Evolutionary conservation across 225 moss, liverwort and hornwort genomes (phyloP), one percentile per base, ranked within the genome.

Genomic region (Physcomitrellopsis africana): DNA sequence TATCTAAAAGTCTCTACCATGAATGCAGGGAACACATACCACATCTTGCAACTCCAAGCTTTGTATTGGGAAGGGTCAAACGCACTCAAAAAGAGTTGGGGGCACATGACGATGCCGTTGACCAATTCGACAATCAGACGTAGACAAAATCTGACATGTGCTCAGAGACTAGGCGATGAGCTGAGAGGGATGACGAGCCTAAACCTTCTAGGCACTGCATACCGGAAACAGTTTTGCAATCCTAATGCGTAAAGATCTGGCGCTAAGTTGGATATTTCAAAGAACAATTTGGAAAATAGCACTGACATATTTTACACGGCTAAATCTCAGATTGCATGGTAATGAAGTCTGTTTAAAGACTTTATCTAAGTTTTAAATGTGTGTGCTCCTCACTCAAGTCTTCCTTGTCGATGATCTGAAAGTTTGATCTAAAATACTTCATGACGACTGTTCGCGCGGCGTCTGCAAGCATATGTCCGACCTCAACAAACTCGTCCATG

Each of bases 321-420:
- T 5, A 67, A 43, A 16, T 13, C 51, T 15, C 41, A 41, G 53
- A 51, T 32, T 14, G 13, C 49, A 51, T 8, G 6, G 23, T n/a
- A 42, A 43, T 45, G 11, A 70, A 70, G 45, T 27, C 29, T 47
- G 17, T 10, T n/a, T 44, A 60, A 55, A 42, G 44, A 60, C 7
- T 14, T 68, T 29, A 27, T 19, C 20, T 17, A 6, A 6, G 43
- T 22, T 48, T 23, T 16, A 4, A 57, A 76, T 76, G 76, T 46
- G 43, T 54, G 64, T 48, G 70, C 18, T 13, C 87, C 96, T 91
- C 79, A 97, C 97, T 99, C 78, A 78, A 72, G 63, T 99, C 94
- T 64, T 91, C 92, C 63, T 99, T 99, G 70, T 93, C 92, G 60
- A 95, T 72, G 71, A 99, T 85, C 71, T 89, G 85, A 74, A 99